Conservation (phyloP, 2,329 filamentous ascomycete species). For the Colletotrichum tamarilloi region DNA sequence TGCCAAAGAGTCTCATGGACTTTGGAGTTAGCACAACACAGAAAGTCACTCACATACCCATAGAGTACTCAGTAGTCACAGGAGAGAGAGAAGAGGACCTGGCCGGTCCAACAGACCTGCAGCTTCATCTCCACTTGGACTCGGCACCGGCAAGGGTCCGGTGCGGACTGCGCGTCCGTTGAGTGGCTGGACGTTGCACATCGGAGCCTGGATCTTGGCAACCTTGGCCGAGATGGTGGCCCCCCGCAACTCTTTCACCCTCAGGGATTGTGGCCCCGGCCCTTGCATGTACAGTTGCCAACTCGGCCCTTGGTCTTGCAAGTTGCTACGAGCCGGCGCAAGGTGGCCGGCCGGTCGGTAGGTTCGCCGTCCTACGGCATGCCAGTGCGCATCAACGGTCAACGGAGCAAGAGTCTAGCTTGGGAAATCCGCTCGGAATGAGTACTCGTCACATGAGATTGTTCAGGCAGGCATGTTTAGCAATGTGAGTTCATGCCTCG, state of each 20-base stretch:
- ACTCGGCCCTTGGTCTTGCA: conserved; percentile 15
- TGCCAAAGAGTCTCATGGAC: background rate
- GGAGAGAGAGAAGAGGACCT: background rate
- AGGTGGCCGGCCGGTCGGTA: conserved; percentile 16
- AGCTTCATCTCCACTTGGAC: conserved; percentile 23
- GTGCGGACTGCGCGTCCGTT: conserved; percentile 14
- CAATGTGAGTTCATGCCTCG: background rate
- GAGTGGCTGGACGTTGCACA: conserved; percentile 24
- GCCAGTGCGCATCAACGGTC: background rate
- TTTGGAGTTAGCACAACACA: background rate
- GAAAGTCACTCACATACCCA: background rate
- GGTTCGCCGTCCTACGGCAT: background rate
- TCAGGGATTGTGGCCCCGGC: background rate
- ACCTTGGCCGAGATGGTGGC: conserved; percentile 18
- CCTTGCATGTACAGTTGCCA: conserved; percentile 12
- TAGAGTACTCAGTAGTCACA: background rate
- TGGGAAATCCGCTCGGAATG: background rate
- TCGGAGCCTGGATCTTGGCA: conserved; percentile 20
- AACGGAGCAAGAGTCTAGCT: background rate
- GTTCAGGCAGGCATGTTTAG: background rate
- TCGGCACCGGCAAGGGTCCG: conserved; percentile 22
- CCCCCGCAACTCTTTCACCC: background rate
- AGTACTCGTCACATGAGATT: background rate
- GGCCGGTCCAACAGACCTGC: conserved; percentile 12
- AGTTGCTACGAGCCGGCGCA: conserved; percentile 6